phyloP scores from a whole-genome alignment of 139 green algal species.

The Picochlorum costavermella region DNA sequence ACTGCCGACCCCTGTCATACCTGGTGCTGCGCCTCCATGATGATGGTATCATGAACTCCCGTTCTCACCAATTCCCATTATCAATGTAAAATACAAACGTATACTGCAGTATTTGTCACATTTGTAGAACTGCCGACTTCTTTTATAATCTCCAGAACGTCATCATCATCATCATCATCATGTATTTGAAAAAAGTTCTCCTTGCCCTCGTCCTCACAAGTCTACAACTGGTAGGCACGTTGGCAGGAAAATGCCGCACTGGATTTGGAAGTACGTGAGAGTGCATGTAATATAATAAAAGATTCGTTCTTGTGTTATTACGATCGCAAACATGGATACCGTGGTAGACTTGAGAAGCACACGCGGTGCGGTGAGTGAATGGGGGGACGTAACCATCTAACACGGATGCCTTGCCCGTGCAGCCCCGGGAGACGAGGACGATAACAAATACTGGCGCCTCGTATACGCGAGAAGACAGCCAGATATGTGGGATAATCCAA shows the following conservation, averaged over 20 bases:
- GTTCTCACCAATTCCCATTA: too few species aligned
- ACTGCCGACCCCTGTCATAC: too few species aligned
- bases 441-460: constrained; percentile 3
- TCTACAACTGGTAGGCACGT: constrained; percentile 4
- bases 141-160: too few species aligned
- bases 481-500: constrained; percentile 4
- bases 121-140: too few species aligned
- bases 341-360: neutral
- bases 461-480: neutral
- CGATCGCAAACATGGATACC: neutral
- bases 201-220: constrained; percentile 1
- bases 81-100: too few species aligned
- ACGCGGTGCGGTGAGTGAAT: neutral
- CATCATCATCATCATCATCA: too few species aligned
- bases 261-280: constrained; percentile 1
- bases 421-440: neutral
- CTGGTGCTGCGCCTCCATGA: too few species aligned
- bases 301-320: neutral
- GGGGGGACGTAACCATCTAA: neutral
- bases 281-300: neutral
- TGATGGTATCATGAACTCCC: too few species aligned
- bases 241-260: neutral
- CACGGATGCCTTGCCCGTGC: neutral
- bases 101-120: too few species aligned
- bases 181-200: neutral